These are phyloP conservation scores for Smallanthus sonchifolius DNA, from an alignment of 129 eudicot genomes.

Conservation along the genomic window DNA sequence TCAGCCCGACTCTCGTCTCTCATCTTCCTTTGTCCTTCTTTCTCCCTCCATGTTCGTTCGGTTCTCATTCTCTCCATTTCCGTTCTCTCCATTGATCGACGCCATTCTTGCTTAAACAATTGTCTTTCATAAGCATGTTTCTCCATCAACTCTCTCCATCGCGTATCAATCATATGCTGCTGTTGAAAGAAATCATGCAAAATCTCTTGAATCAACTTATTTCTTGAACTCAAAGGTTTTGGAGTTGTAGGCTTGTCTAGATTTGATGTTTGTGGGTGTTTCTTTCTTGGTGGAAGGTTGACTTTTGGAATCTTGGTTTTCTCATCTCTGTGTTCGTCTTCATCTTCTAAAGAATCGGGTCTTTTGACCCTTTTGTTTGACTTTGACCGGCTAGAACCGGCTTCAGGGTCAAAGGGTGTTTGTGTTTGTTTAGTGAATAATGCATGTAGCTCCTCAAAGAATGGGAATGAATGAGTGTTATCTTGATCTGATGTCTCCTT, in stretches of 20 bases:
- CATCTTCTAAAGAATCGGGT: conserved; percentile 42
- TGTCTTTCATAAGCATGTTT: conserved; percentile 59
- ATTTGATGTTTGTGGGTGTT: conserved; percentile 24
- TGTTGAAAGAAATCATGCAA: conserved; percentile 52
- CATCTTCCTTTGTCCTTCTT: conserved; percentile 62
- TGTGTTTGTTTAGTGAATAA: conserved; percentile 41
- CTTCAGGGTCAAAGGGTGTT: conserved; percentile 32
- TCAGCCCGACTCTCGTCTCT: conserved; percentile 75
- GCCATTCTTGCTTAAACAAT: conserved; percentile 69
- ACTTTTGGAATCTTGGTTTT: conserved; percentile 15
- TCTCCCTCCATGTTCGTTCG: conserved; percentile 70
- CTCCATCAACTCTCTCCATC: conserved; percentile 65
- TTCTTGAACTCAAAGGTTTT: no score
- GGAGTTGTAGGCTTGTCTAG: not conserved
- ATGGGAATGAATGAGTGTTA: conserved; percentile 51
- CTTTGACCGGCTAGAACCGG: conserved; percentile 30
- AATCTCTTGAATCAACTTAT: conserved; percentile 39
- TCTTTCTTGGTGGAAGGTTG: conserved; percentile 37
- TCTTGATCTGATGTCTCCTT: conserved; percentile 50
- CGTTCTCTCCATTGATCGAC: conserved; percentile 60
- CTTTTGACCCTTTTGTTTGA: conserved; percentile 24
- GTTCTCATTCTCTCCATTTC: conserved; percentile 59
- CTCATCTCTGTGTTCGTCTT: conserved; percentile 38
- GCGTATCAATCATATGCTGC: conserved; percentile 60
- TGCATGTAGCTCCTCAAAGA: conserved; percentile 58